phyloP scores from a whole-genome alignment of 306 rosid species.

The Castanea crenata region DNA sequence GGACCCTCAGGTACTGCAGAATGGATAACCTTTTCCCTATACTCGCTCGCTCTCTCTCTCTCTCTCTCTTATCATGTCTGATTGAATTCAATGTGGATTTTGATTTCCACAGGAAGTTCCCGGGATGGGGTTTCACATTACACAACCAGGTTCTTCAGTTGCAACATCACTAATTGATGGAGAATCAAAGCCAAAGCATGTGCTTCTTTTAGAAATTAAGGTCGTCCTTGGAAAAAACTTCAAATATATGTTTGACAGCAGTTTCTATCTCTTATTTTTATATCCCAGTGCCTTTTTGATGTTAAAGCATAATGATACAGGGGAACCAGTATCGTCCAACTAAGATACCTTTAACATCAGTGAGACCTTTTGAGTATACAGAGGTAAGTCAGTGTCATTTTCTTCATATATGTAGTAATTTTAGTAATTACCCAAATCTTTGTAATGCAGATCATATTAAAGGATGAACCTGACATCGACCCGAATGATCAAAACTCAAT shows the following conservation, averaged over 20 bases:
- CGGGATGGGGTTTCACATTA: conserved; percentile 98
- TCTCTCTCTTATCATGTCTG: conserved; percentile 1
- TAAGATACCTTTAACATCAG: conserved; percentile 86
- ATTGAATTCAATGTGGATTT: conserved; percentile 24
- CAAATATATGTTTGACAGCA: conserved; percentile 14
- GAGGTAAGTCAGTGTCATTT: conserved; percentile 52
- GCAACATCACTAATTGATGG: conserved; percentile 99
- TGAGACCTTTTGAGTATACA: conserved; percentile 92
- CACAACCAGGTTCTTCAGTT: conserved; percentile 99
- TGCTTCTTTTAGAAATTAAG: conserved; percentile 94
- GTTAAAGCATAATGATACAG: conserved; percentile 39
- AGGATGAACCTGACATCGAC: conserved; percentile 84
- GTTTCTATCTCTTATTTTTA: not conserved
- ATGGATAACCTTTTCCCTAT: not conserved
- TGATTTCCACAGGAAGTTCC: conserved; percentile 80
- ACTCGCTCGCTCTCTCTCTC: not conserved
- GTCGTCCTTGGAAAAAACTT: conserved; percentile 38
- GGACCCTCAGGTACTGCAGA: conserved; percentile 76
- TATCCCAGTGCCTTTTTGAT: conserved; percentile 13
- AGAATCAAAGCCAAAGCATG: conserved; percentile 97
- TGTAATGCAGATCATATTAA: conserved; percentile 65
- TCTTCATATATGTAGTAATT: not conserved
- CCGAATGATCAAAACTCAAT: conserved; percentile 87
- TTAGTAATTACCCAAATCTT: conserved; percentile 30
- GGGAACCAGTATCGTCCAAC: conserved; percentile 98